A percentile compares a stretch with the other conserved stretches of the same genome.
Evolutionary conservation across 2,329 filamentous ascomycete genomes (phyloP).

Genomic region (Fusarium decemcellulare): DNA sequence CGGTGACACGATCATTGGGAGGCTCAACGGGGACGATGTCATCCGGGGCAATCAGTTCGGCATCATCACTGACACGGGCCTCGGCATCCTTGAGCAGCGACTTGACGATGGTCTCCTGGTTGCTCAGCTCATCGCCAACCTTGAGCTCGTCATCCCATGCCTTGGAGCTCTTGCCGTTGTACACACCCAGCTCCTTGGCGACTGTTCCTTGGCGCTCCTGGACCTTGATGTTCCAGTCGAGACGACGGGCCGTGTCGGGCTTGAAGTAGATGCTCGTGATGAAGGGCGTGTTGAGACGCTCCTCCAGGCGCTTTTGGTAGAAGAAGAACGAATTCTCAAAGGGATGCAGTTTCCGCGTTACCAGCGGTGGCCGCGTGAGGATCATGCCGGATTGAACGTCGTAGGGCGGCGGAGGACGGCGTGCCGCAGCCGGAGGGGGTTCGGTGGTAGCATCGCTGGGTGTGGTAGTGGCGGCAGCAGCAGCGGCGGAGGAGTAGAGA

Average conservation of each 20-base stretch:
- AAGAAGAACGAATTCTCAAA: constrained; percentile 97
- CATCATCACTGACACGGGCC: constrained; percentile 70
- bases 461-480: constrained; percentile 38
- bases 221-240: constrained; percentile 93
- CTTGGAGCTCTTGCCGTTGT: constrained; percentile 77
- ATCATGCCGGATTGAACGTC: constrained; percentile 78
- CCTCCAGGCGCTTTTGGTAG: constrained; percentile 97
- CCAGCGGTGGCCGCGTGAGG: constrained; percentile 87
- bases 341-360: constrained; percentile 85
- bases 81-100: constrained; percentile 83
- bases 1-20: constrained; percentile 78
- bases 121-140: constrained; percentile 78
- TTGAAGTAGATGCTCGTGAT: constrained; percentile 96
- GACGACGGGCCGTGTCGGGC: constrained; percentile 84
- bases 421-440: constrained; percentile 36
- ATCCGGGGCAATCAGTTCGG: constrained; percentile 69
- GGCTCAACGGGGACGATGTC: constrained; percentile 78
- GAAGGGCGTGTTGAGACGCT: constrained; percentile 90
- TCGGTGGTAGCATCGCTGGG: constrained; percentile 32
- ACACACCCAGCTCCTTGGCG: constrained; percentile 87
- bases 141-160: constrained; percentile 95
- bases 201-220: constrained; percentile 79
- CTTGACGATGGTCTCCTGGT: constrained; percentile 75
- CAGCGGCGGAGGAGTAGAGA: constrained; percentile 54
- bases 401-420: constrained; percentile 53